phyloP scores from a whole-genome alignment of 2,329 filamentous ascomycete genomes.

The Pseudogymnoascus sp. region DNA sequence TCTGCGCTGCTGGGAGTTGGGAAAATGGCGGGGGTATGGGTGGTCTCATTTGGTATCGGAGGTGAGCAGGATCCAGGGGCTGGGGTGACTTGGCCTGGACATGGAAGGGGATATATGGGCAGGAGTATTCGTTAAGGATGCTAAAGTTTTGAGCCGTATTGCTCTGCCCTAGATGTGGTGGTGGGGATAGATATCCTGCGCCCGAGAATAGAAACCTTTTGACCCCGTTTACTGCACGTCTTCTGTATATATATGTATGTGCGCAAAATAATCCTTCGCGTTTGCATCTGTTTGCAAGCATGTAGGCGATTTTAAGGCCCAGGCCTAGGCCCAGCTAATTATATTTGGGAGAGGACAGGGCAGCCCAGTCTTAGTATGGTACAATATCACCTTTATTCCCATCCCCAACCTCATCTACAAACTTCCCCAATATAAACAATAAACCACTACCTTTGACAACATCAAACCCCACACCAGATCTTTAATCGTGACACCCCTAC shows the following conservation, averaged over 20 bases:
- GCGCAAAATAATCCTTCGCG: neutral
- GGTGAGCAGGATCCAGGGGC: neutral
- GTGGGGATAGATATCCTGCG: neutral
- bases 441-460: neutral
- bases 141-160: neutral
- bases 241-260: neutral
- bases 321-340: too few relatives aligned
- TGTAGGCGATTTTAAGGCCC: neutral
- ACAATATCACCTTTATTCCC: neutral
- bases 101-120: neutral
- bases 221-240: neutral
- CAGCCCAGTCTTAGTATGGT: neutral
- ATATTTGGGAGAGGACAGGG: neutral
- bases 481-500: neutral
- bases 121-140: neutral
- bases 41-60: too few relatives aligned
- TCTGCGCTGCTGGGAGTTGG: too few relatives aligned
- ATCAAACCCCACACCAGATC: neutral
- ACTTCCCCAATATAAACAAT: neutral
- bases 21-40: too few relatives aligned
- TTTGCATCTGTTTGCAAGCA: neutral
- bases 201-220: neutral
- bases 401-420: neutral
- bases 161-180: neutral
- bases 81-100: neutral